These are phyloP conservation scores for Mycena pura DNA, from an alignment of 768 basidiomycete genomes.

Conservation along the genomic window DNA sequence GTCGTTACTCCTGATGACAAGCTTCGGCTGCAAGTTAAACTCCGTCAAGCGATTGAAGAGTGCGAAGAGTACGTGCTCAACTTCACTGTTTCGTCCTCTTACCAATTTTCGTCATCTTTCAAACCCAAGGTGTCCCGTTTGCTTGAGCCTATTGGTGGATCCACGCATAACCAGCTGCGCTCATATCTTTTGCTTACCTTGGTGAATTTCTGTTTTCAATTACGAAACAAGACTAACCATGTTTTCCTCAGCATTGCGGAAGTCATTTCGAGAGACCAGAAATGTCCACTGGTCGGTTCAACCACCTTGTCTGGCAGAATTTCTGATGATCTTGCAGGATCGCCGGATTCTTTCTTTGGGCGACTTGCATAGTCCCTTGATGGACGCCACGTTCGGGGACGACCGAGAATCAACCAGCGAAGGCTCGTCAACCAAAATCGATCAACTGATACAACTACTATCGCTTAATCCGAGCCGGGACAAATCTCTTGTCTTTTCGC, in stretches of 20 bases:
- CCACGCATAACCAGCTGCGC: constrained; percentile 77
- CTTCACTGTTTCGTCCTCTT: not conserved
- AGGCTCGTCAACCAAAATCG: constrained; percentile 84
- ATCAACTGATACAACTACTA: constrained; percentile 78
- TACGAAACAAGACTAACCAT: not conserved
- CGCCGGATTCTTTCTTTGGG: constrained; percentile 62
- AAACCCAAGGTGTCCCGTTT: constrained; percentile 58
- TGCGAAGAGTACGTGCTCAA: constrained; percentile 87
- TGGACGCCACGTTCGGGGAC: constrained; percentile 61
- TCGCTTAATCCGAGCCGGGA: constrained; percentile 69
- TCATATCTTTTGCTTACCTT: constrained; percentile 75
- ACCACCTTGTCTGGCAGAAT: not conserved
- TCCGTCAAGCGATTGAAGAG: constrained; percentile 77
- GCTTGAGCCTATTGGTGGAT: constrained; percentile 64
- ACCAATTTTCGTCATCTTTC: not conserved
- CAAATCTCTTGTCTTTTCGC: constrained; percentile 89
- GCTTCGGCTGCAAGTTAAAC: constrained; percentile 58
- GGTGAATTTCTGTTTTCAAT: constrained; percentile 47
- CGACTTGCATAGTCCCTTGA: constrained; percentile 68
- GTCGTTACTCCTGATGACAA: constrained; percentile 61
- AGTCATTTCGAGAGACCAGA: constrained; percentile 71
- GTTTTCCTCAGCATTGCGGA: constrained; percentile 62
- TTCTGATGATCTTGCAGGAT: constrained; percentile 54
- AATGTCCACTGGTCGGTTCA: constrained; percentile 76
- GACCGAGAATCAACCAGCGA: constrained; percentile 46